Percentiles rank a stretch among this genome's conserved stretches.
Conservation (phyloP, 225 moss, liverwort and hornwort species). For the Bryoerythrophyllum caledonicum region DNA sequence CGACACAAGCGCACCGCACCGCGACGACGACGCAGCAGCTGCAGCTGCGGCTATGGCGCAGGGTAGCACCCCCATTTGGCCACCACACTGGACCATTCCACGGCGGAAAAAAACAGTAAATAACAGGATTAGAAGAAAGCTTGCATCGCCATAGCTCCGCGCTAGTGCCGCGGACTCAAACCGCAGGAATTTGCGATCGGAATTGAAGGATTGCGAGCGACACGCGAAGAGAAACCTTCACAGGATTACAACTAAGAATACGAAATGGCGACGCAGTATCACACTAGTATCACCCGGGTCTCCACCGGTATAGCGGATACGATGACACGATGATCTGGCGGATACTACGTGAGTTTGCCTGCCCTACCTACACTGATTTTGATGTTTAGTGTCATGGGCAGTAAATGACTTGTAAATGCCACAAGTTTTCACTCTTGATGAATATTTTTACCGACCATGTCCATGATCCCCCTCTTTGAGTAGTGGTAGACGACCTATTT, state of each 20-base stretch:
- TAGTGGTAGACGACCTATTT: too few relatives aligned
- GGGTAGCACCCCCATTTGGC: slow-evolving; percentile 30
- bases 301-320: too few relatives aligned
- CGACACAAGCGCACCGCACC: background rate
- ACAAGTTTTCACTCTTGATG: too few relatives aligned
- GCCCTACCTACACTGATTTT: too few relatives aligned
- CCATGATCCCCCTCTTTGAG: too few relatives aligned
- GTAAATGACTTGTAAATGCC: too few relatives aligned
- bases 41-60: slow-evolving; percentile 22
- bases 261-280: background rate
- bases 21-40: background rate
- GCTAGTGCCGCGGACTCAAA: background rate
- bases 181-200: background rate
- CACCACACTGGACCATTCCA: background rate
- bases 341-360: too few relatives aligned
- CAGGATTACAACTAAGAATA: background rate
- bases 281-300: background rate
- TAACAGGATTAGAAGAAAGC: background rate
- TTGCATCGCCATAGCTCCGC: background rate
- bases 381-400: too few relatives aligned
- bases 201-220: background rate
- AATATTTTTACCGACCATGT: too few relatives aligned
- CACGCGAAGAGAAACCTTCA: background rate
- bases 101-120: background rate
- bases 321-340: too few relatives aligned